A percentile compares a stretch with the other conserved stretches of the same genome.
Conservation (phyloP, 2,329 filamentous ascomycete genomes). For the Penicillium sp. region DNA sequence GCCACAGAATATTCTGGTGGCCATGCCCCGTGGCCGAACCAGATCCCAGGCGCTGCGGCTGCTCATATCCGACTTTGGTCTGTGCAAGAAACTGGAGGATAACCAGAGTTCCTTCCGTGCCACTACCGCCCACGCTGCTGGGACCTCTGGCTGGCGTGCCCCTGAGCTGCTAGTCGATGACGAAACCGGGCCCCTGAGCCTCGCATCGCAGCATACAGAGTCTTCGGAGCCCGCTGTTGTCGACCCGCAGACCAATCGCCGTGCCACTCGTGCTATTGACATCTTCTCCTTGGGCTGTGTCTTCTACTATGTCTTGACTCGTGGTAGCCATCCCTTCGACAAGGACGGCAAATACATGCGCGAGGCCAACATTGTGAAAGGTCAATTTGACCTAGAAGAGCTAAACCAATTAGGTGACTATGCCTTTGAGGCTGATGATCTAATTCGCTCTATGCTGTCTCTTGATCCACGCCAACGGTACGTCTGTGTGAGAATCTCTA, state of each 20-base stretch:
- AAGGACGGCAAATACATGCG: slow-evolving; percentile 92
- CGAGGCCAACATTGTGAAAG: slow-evolving; percentile 95
- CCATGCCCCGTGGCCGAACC: slow-evolving; percentile 51
- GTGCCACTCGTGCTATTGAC: slow-evolving; percentile 91
- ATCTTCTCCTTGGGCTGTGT: slow-evolving; percentile 96
- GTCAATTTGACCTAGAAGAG: slow-evolving; percentile 65
- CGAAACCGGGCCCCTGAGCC: slow-evolving; percentile 49
- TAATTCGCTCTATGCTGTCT: slow-evolving; percentile 75
- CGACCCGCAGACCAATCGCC: slow-evolving; percentile 57
- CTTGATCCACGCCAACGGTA: slow-evolving; percentile 56
- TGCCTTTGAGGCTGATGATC: slow-evolving; percentile 77
- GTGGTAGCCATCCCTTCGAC: slow-evolving; percentile 87
- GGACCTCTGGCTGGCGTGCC: slow-evolving; percentile 93
- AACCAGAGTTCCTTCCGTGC: slow-evolving; percentile 92
- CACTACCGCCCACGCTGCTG: slow-evolving; percentile 86
- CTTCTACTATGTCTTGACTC: slow-evolving; percentile 98
- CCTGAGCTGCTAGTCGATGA: slow-evolving; percentile 85
- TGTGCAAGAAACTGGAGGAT: slow-evolving; percentile 94
- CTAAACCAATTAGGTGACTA: slow-evolving; percentile 76
- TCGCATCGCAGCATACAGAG: slow-evolving; percentile 38
- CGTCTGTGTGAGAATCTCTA: too few relatives aligned
- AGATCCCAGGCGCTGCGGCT: slow-evolving; percentile 66
- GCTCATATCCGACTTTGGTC: slow-evolving; percentile 92
- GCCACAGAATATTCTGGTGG: slow-evolving; percentile 92
- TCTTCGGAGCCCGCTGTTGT: slow-evolving; percentile 50